Base-by-base conservation (phyloP, 2,329 filamentous ascomycete species). In the Phialophora verrucosa region DNA sequence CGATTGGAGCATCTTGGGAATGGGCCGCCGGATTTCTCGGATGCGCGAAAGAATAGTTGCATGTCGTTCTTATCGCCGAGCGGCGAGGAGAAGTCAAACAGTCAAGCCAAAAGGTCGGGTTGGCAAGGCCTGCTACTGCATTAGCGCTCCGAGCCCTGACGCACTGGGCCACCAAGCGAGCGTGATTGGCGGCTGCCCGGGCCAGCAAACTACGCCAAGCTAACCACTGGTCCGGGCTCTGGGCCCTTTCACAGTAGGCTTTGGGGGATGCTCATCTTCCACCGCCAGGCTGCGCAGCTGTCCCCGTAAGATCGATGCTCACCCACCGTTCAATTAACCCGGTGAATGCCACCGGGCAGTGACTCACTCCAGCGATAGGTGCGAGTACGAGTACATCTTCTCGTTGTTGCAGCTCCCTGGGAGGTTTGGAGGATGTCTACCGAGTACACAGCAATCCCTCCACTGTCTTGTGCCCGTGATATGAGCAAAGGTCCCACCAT, bases 21-120 rank as follows among this genome's bases (percentile, higher is more conserved):
- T 27, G 31, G 50, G 38, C 44, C 63, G 63, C 63, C 68, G 68
- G 68, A 70, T 62, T 68, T 65, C 59, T 70, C 68, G 68, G 68
- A 70, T 68, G 67, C 67, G 64, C 58, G 44, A 65, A 55, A 55
- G 49, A 32, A 57, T 68, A 49, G 60, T n/a, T 64, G 63, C 66
- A 69, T 69, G 66, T 69, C 32, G 66, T 51, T 55, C 57, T 61
- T 61, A 61, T 61, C 59, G 47, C 59, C 59, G 59, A 35, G 2
- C 44, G 47, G 58, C 42, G 32, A 50, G 4, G 35, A 35, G 32
- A 50, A 50, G 23, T 1, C 23, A 25, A 2, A 25, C 27, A 51
- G 31, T 25, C 23, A 53, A 35, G 29, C 47, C 23, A 32, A 25
- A 59, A 50, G 20, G 49, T n/a, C 49, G 57, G 51, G 25, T 50